Conservation (phyloP, 2,329 filamentous ascomycete genomes). For the Diaporthe sp. region DNA sequence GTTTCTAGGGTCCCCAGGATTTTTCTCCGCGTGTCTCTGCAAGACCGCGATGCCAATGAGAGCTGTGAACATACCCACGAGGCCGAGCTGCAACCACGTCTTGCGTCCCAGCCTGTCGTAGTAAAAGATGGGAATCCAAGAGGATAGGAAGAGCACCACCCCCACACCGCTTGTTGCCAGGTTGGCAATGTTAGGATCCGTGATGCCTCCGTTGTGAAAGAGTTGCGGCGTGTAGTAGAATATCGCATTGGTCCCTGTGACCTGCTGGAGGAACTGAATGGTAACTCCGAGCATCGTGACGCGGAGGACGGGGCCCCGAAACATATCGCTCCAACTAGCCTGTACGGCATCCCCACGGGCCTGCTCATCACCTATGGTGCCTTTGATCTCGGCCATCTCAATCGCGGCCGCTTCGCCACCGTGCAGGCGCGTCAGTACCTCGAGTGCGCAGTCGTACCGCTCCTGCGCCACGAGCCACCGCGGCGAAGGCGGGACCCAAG, state of each 20-base stretch:
- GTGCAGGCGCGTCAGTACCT: constrained; percentile 41
- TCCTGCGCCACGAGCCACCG: constrained; percentile 40
- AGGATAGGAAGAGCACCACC: constrained; percentile 46
- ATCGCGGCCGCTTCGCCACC: constrained; percentile 37
- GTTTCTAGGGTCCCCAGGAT: constrained; percentile 44
- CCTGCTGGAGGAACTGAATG: constrained; percentile 48
- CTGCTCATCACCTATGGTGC: constrained; percentile 44
- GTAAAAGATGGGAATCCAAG: constrained; percentile 48
- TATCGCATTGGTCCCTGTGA: constrained; percentile 47
- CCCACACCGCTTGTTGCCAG: constrained; percentile 47
- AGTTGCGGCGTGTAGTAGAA: constrained; percentile 47
- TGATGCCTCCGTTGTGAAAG: constrained; percentile 66
- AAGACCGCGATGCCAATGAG: constrained; percentile 46
- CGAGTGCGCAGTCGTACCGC: constrained; percentile 41
- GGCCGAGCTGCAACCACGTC: constrained; percentile 48
- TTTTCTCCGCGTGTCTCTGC: constrained; percentile 45
- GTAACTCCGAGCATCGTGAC: constrained; percentile 47
- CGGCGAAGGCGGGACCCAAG: constrained; percentile 41
- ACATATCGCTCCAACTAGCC: constrained; percentile 47
- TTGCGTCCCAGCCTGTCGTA: constrained; percentile 49
- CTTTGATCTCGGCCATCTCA: constrained; percentile 60
- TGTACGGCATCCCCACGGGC: constrained; percentile 36
- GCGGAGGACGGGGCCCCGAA: constrained; percentile 44
- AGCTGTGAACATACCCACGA: constrained; percentile 46
- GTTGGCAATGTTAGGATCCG: constrained; percentile 49